phyloP scores from a whole-genome alignment of 306 rosid species.

The Lotus japonicus region DNA sequence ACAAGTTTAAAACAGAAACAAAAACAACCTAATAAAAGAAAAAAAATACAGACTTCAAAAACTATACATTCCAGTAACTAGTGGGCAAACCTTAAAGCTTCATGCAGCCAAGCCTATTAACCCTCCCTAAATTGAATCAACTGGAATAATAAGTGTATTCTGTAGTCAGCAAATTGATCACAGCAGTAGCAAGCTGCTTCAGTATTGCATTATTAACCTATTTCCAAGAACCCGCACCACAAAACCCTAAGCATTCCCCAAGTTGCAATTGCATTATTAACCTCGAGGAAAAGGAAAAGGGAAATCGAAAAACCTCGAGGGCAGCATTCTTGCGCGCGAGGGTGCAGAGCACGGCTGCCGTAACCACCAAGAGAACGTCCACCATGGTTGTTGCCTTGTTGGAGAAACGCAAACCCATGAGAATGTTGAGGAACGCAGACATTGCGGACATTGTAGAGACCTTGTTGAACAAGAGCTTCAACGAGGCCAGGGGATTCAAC shows the following conservation, averaged over 20 bases:
- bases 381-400: no score
- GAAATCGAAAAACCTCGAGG: slow-evolving; percentile 51
- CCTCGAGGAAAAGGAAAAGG: background rate
- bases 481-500: no score
- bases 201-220: slow-evolving; percentile 94
- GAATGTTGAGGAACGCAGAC: no score
- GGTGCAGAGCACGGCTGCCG: slow-evolving; percentile 68
- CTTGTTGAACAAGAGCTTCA: no score
- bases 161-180: slow-evolving; percentile 59
- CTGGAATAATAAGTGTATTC: slow-evolving; percentile 39
- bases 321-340: slow-evolving; percentile 97
- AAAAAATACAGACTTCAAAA: background rate
- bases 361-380: slow-evolving; percentile 57
- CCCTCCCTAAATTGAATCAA: slow-evolving; percentile 60
- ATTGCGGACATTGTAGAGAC: no score
- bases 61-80: background rate
- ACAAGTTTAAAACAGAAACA: background rate
- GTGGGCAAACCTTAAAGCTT: slow-evolving; percentile 43
- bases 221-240: background rate
- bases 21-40: background rate
- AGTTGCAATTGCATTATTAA: background rate
- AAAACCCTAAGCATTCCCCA: slow-evolving; percentile 17
- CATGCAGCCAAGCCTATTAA: slow-evolving; percentile 93
- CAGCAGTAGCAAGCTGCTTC: slow-evolving; percentile 69
- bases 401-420: background rate